Evolutionary conservation across 1,284 basidiomycete species (phyloP).

Genomic region (Retiboletus flavoniger): DNA sequence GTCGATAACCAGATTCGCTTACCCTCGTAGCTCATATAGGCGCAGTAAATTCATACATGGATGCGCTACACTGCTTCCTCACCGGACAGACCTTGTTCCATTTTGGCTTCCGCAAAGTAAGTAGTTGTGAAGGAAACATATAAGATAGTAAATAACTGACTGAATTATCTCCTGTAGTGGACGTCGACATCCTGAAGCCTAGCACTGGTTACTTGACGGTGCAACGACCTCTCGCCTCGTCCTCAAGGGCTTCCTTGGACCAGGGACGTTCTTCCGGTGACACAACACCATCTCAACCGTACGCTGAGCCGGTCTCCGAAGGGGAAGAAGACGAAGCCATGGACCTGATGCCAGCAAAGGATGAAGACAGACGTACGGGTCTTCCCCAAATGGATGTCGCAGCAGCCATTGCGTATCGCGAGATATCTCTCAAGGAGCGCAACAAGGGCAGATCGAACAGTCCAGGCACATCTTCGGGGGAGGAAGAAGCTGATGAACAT

Average conservation of each 20-base stretch:
- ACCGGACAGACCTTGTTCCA: slow-evolving; percentile 95
- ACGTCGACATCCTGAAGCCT: slow-evolving; percentile 89
- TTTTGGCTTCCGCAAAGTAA: slow-evolving; percentile 97
- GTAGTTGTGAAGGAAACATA: slow-evolving; percentile 35
- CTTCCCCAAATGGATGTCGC: slow-evolving; percentile 68
- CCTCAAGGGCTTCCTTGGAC: slow-evolving; percentile 47
- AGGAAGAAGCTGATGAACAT: slow-evolving; percentile 40
- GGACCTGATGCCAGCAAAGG: slow-evolving; percentile 63
- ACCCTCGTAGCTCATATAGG: slow-evolving; percentile 15
- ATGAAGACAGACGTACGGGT: slow-evolving; percentile 79
- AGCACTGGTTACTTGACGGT: slow-evolving; percentile 75
- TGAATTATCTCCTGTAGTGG: slow-evolving; percentile 55
- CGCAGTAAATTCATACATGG: slow-evolving; percentile 93
- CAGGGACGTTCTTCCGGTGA: slow-evolving; percentile 50
- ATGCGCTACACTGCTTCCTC: slow-evolving; percentile 89
- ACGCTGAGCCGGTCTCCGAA: slow-evolving; percentile 87
- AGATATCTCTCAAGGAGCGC: slow-evolving; percentile 68
- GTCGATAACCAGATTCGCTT: slow-evolving; percentile 7
- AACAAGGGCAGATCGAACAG: slow-evolving; percentile 17
- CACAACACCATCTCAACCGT: slow-evolving; percentile 52
- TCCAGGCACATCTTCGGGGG: slow-evolving; percentile 11
- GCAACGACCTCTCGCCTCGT: slow-evolving; percentile 62
- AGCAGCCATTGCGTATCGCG: slow-evolving; percentile 81
- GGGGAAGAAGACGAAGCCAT: slow-evolving; percentile 85
- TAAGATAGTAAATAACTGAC: background rate